Base-by-base conservation (phyloP, 2,329 filamentous ascomycete genomes). In the Fusarium pseudocircinatum region DNA sequence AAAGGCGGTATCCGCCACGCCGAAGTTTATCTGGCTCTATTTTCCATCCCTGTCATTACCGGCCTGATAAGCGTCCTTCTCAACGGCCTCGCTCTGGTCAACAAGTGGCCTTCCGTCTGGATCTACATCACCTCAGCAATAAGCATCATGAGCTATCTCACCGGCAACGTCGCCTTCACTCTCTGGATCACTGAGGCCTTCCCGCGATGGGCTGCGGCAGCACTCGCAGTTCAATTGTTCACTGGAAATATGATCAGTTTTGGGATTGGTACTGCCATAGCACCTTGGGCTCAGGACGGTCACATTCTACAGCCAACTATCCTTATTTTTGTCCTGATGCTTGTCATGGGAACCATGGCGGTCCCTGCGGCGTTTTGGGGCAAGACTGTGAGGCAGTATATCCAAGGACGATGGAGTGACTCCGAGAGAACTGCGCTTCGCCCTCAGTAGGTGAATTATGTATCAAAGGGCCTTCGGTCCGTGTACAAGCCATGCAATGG, bases 351-450 rank as follows among this genome's bases (percentile, higher is more conserved):
- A 2, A 32, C 24, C 4, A 28, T 75, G 36, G 73, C 73, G 4
- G 73, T 75, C 16, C 73, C 73, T 0, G 63, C 52, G 14, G 73
- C 73, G 2, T 75, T 75, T 16, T 75, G 73, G 70, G 73, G 73
- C 0, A 59, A 74, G 24, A 70, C 42, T 13, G 67, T 69, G 0
- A 53, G 73, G 7, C 73, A 75, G 43, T 75, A 63, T 32, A 75
- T 75, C 13, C 63, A 75, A 7, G 73, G 73, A 1, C 58, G 73
- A 10, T 75, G 70, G 73, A 75, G 70, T 14, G 63, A 72, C 12
- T 75, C 67, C 0, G 67, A 75, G 20, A 57, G 60, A 32, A 70
- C 70, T 30, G 73, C 73, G 8, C 61, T 75, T 0, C 70, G 73
- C 2, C 73, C 73, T 3, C 73, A 75, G n/a, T 75, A 36, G 34